A percentile compares a stretch with the other conserved stretches of the same genome.
phyloP scores from a whole-genome alignment of 768 basidiomycete genomes.

The Tulasnella sp. region DNA sequence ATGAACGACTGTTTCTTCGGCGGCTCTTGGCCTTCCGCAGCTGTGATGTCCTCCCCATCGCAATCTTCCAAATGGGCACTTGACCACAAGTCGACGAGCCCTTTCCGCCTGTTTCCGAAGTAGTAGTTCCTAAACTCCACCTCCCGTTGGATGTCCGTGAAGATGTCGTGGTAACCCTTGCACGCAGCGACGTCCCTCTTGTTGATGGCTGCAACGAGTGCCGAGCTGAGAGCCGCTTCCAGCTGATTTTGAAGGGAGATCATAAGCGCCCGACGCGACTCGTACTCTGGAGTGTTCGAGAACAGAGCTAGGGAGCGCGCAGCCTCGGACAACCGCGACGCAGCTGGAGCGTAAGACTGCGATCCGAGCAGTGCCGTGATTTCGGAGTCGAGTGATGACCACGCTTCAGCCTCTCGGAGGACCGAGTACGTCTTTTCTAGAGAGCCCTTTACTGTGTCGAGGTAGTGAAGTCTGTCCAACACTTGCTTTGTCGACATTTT shows the following conservation, averaged over 20 bases:
- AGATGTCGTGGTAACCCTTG: conserved; percentile 72
- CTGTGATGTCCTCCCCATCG: conserved; percentile 35
- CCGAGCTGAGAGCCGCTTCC: conserved; percentile 84
- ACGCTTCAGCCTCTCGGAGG: conserved; percentile 87
- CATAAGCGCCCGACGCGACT: conserved; percentile 72
- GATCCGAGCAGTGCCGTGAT: conserved; percentile 69
- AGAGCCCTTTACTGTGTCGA: conserved; percentile 71
- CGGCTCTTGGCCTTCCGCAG: conserved; percentile 19
- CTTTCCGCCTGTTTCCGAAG: conserved; percentile 65
- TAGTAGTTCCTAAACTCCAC: conserved; percentile 91
- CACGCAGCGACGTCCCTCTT: conserved; percentile 63
- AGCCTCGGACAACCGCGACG: conserved; percentile 84
- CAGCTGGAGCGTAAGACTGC: conserved; percentile 69
- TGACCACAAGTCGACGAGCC: conserved; percentile 61
- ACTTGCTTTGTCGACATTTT: conserved; percentile 40
- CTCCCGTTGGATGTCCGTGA: conserved; percentile 83
- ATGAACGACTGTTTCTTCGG: conserved; percentile 34
- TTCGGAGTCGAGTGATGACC: conserved; percentile 91
- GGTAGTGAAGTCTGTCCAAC: conserved; percentile 62
- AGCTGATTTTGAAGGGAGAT: conserved; percentile 91
- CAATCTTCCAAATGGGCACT: conserved; percentile 32
- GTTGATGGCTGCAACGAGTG: conserved; percentile 77
- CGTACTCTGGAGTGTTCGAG: conserved; percentile 85
- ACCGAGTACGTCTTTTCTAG: conserved; percentile 90
- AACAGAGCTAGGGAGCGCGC: conserved; percentile 83